Evolutionary conservation across 1,139 yeast species (phyloP), one percentile per base, ranked within the genome.

Genomic region (Kazachstania sp.): DNA sequence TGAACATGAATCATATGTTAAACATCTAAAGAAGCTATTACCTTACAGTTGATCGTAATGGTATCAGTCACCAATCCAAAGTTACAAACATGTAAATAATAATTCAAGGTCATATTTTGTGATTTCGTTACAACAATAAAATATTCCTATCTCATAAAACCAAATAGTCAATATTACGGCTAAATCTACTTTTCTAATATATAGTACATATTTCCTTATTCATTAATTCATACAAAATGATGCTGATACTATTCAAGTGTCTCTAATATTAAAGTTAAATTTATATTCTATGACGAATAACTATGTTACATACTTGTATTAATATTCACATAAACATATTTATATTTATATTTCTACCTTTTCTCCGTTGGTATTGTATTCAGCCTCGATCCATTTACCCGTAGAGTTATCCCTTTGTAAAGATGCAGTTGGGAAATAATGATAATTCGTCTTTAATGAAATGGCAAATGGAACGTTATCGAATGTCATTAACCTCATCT

Each of bases 401-500:
- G 67, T 61, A 2, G 55, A 63, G 12, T 56, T 58, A 51, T 74
- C 72, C 55, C 74, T 76, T 53, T 71, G 74, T 54, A 86, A 65
- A 60, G 83, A 90, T 11, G 78, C 73, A 0, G 95, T 87, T 39
- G 95, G 95, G 73, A 86, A 88, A 63, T 88, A 90, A 63, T 88
- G 97, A 59, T 86, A 86, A 63, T 86, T 86, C 1, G 95, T 86
- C 66, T 87, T 87, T 59, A 88, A 68, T 1, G 95, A 83, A 47
- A 84, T 81, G 2, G 96, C 95, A 57, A 81, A 77, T 13, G 95
- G 95, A 23, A 86, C 80, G 52, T 83, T 83, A 57, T 88, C 96
- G 65, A 84, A 86, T 0, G 95, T 81, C 41, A 87, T 92, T 43
- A 85, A 69, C 55, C 95, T 77, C 53, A 88, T 70, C 61, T 87